Base-by-base conservation (phyloP, 805 yeast species). In the Nakazawaea pomicola region DNA sequence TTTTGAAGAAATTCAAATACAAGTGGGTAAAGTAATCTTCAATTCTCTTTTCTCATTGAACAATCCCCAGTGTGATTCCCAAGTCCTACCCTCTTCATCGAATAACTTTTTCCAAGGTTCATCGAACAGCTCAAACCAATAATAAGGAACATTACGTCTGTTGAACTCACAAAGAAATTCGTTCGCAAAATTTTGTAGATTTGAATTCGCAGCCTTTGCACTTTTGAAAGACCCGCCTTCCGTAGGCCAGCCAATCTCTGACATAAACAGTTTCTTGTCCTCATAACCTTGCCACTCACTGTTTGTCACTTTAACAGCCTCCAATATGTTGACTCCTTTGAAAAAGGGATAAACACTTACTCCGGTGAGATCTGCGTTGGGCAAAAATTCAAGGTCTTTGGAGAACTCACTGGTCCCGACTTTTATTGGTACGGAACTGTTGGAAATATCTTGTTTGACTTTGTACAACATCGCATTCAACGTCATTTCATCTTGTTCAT, bases 41-140 rank as follows among this genome's bases (percentile, higher is more conserved):
- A 74, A 47, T 29, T 61, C 55, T 38, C 86, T 57, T 40, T 76
- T 70, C 6, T 53, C 49, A 1, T 70, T 64, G 50, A 82, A 79
- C 7, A 82, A 44, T 0, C 88, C 90, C 88, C 88, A 82, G 48
- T 80, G 76, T 1, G 84, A 70, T 50, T 81, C 88, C 87, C 87
- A 80, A 67, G 35, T 72, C 41, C 57, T 58, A 23, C 67, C 64
- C 2, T 64, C 66, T 1, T 56, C 65, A 17, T 69, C 68, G 55
- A 72, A 78, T 1, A 75, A 55, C 34, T 59, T 54, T 48, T 80
- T 81, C 86, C 86, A 80, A 0, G 85, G 84, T 51, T 79, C 85
- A 59, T 82, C 86, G 58, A 78, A 80, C 0, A 84, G 87, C 51
- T 80, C 86, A 51, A 77, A 79, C 59, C 68, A 80, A 46, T 65